Base-by-base conservation (phyloP, 345 rosid genomes). In the Corchorus capsularis region DNA sequence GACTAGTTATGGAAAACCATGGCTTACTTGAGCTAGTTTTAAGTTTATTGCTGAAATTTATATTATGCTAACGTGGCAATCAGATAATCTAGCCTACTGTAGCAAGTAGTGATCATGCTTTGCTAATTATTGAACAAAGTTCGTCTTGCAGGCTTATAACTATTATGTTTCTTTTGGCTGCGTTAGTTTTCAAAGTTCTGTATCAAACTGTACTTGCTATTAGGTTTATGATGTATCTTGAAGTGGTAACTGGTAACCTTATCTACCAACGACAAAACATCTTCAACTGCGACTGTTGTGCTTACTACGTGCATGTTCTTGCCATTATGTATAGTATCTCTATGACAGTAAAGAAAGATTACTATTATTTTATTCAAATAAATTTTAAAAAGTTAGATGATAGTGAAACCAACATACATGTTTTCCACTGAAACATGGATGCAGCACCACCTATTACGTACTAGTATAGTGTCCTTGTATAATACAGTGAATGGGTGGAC, bases 111-210 rank as follows among this genome's bases (percentile, higher is more conserved):
- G 32, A 70, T 70, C 47, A 53, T 53, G 34, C 47, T 35, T 70
- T 17, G 12, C 19, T 1, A 52, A n/a, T 69, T 69, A 53, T 1
- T 53, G 32, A 14, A 52, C 8, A 6, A 52, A 69, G 61, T 35
- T 17, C 52, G 32, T 17, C 32, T 69, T 17, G 61, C 4, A 69
- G 73, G 73, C 73, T 69, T 27, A 69, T 69, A 69, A 17, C 73
- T 69, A 50, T 61, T 69, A 50, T n/a, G 45, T 50, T 69, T 69
- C 43, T 32, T 69, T 69, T 69, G 34, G 59, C 22, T 50, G 52
- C 32, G 16, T 9, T 69, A 69, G 27, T 69, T 52, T 69, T 34
- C 5, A 8, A 34, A 52, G 32, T 69, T 46, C 45, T 50, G 12
- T 69, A 52, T 69, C 59, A 45, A 5, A 22, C 60, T 52, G 46